These are phyloP conservation scores for Phytophthora constricta DNA, from an alignment of 352 stramenopile genomes.

Conservation along the genomic window DNA sequence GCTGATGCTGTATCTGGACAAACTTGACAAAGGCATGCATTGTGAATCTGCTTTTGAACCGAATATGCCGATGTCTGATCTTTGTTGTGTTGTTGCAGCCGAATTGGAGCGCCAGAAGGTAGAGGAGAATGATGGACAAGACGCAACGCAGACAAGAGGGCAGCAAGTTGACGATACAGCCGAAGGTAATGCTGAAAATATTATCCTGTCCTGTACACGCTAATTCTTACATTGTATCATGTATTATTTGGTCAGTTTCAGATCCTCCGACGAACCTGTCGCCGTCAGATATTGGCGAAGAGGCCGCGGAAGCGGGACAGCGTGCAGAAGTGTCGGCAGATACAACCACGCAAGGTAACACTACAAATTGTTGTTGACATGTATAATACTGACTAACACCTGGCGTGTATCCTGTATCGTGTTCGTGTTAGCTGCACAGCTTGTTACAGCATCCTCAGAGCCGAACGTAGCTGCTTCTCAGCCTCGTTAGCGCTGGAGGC, in stretches of 20 bases:
- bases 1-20: slow-evolving; percentile 15
- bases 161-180: background rate
- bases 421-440: no score
- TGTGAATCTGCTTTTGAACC: background rate
- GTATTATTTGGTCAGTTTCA: no score
- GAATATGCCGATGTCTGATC: background rate
- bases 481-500: no score
- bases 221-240: no score
- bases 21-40: slow-evolving; percentile 1
- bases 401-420: background rate
- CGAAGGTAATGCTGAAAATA: no score
- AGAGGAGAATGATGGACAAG: background rate
- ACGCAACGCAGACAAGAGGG: background rate
- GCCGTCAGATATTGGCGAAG: no score
- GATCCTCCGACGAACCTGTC: no score
- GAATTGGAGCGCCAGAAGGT: background rate
- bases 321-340: no score
- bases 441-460: no score
- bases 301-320: background rate
- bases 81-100: background rate
- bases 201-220: no score
- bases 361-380: background rate
- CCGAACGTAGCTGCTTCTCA: background rate
- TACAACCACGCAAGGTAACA: background rate
- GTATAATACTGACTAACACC: background rate